Conservation (phyloP, 306 rosid species). For the Rosa persica region DNA sequence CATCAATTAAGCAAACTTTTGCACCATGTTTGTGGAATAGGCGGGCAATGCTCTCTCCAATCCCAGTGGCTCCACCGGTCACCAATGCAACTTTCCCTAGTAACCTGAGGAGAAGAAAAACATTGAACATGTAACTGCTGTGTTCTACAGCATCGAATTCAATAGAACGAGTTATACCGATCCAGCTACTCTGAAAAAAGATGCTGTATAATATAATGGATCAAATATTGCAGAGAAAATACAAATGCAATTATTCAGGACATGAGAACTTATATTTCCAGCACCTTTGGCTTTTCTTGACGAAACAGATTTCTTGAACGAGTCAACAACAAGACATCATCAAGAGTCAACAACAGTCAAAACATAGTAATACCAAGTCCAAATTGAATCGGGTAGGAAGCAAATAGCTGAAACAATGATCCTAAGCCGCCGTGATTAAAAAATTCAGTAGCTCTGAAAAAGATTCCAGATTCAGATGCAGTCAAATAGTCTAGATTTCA, state of each 20-base stretch:
- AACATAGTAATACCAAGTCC: background rate
- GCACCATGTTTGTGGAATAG: constrained; percentile 76
- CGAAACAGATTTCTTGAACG: background rate
- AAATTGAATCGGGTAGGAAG: background rate
- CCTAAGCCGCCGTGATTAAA: background rate
- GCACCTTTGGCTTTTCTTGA: background rate
- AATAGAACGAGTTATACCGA: background rate
- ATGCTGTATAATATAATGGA: background rate
- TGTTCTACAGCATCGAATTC: background rate
- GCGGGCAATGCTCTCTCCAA: constrained; percentile 79
- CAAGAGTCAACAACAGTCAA: background rate
- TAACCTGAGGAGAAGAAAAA: constrained; percentile 43
- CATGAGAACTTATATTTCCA: constrained; percentile 33
- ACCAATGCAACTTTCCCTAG: constrained; percentile 84
- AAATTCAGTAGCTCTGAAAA: background rate
- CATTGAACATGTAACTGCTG: background rate
- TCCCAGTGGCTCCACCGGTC: constrained; percentile 88
- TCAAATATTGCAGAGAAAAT: background rate
- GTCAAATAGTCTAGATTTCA: background rate
- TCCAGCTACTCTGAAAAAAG: background rate
- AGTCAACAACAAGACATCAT: background rate
- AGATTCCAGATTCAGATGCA: background rate
- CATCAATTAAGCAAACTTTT: constrained; percentile 70
- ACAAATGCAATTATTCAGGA: background rate
- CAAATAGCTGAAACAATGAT: background rate